Evolutionary conservation across 139 green algal genomes (phyloP).

Genomic region (Chlamydomonas schloesseri): DNA sequence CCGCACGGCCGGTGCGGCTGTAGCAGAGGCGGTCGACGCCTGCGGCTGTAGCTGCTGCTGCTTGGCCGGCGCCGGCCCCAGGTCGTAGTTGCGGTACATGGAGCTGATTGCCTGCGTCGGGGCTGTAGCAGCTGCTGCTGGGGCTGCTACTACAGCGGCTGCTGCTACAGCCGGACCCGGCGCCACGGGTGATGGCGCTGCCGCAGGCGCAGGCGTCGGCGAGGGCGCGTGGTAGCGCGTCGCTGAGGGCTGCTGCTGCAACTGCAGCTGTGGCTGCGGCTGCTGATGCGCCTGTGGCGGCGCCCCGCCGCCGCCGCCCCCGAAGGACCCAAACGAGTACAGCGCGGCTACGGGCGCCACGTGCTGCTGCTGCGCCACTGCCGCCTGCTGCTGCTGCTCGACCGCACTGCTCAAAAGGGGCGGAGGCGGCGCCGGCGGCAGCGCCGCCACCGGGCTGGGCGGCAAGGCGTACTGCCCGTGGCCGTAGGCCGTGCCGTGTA

Average conservation of each 20-base stretch:
- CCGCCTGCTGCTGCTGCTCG: neutral
- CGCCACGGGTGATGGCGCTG: no score
- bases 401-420: no score
- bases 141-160: no score
- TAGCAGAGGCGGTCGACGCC: neutral
- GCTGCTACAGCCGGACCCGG: no score
- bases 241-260: no score
- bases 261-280: no score
- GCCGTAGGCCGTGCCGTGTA: no score
- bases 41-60: neutral
- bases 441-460: neutral
- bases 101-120: neutral
- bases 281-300: neutral
- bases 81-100: slow-evolving; percentile 20
- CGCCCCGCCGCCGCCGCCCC: neutral
- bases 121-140: neutral
- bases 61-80: neutral
- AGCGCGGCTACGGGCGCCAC: neutral
- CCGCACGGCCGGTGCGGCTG: neutral
- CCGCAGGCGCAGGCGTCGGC: no score
- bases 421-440: neutral
- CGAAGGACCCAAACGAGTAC: slow-evolving; percentile 31
- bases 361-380: neutral
- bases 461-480: no score
- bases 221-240: no score